These are phyloP conservation scores for Echium plantagineum DNA, from an alignment of 257 asterid species.

Conservation along the genomic window DNA sequence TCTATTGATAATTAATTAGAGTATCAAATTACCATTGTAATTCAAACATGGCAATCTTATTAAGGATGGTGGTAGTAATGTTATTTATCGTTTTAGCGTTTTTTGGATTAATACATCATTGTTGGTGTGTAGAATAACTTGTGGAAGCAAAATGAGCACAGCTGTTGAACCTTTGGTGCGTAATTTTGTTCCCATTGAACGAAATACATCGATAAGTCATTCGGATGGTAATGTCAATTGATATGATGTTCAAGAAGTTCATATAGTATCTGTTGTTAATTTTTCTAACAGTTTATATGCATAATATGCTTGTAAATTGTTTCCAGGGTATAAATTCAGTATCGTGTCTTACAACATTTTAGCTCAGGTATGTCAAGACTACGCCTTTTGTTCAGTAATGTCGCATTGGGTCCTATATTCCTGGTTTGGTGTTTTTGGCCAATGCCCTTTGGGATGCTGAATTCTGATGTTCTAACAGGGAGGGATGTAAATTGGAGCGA, in stretches of 20 bases:
- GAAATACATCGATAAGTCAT: slow-evolving; percentile 42
- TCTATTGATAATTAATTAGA: too few species aligned
- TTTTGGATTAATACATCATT: neutral
- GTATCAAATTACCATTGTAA: too few species aligned
- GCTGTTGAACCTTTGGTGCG: slow-evolving; percentile 24
- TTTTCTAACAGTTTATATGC: neutral
- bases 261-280: neutral
- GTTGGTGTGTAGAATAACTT: slow-evolving; percentile 37
- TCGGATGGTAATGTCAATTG: slow-evolving; percentile 35
- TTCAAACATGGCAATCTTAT: too few species aligned
- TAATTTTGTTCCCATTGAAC: slow-evolving; percentile 8
- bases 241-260: neutral
- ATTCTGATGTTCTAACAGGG: neutral
- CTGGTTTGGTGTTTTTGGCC: too few species aligned
- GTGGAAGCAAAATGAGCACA: slow-evolving; percentile 21
- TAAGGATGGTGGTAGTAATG: neutral
- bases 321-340: slow-evolving; percentile 62
- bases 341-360: slow-evolving; percentile 76
- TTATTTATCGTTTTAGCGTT: neutral
- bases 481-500: neutral
- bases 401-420: neutral
- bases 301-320: slow-evolving; percentile 2
- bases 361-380: slow-evolving; percentile 61
- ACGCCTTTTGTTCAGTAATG: neutral
- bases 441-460: too few species aligned